A percentile compares a stretch with the other conserved stretches of the same genome.
Evolutionary conservation across 2,329 filamentous ascomycete species (phyloP).

Genomic region (Scytalidium lignicola): DNA sequence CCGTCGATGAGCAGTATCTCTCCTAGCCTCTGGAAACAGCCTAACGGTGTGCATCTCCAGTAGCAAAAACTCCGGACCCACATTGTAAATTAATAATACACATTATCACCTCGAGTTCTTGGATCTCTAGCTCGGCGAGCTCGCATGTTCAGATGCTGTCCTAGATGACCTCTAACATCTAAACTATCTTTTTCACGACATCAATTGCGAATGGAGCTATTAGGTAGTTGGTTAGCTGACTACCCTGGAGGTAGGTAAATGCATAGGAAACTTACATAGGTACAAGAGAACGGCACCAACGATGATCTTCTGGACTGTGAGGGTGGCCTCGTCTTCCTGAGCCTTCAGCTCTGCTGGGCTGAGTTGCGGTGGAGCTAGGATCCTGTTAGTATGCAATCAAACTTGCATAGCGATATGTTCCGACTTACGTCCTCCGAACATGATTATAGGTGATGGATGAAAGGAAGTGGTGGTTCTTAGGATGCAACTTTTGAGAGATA

Average conservation of each 20-base stretch:
- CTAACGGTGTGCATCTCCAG: background rate
- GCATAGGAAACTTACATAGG: constrained; percentile 54
- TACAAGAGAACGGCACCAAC: constrained; percentile 66
- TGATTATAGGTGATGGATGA: constrained; percentile 30
- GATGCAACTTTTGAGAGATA: background rate
- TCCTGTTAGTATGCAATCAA: constrained; percentile 6
- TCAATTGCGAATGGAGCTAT: constrained; percentile 52
- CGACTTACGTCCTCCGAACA: constrained; percentile 59
- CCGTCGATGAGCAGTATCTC: background rate
- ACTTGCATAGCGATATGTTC: background rate
- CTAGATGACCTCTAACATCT: constrained; percentile 14
- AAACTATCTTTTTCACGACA: constrained; percentile 46
- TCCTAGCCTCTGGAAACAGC: background rate
- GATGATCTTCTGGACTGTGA: constrained; percentile 62
- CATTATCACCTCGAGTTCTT: background rate
- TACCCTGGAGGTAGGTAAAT: background rate
- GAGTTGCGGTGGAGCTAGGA: constrained; percentile 57
- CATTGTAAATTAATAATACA: background rate
- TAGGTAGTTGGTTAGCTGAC: background rate
- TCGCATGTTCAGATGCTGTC: background rate
- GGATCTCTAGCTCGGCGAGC: background rate
- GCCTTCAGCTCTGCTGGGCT: constrained; percentile 65
- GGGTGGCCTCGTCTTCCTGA: constrained; percentile 62
- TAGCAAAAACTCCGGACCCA: background rate
- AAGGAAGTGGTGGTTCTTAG: background rate